These are phyloP conservation scores for Monosporozyma servazzii DNA, from an alignment of 805 yeast genomes.

Conservation along the genomic window DNA sequence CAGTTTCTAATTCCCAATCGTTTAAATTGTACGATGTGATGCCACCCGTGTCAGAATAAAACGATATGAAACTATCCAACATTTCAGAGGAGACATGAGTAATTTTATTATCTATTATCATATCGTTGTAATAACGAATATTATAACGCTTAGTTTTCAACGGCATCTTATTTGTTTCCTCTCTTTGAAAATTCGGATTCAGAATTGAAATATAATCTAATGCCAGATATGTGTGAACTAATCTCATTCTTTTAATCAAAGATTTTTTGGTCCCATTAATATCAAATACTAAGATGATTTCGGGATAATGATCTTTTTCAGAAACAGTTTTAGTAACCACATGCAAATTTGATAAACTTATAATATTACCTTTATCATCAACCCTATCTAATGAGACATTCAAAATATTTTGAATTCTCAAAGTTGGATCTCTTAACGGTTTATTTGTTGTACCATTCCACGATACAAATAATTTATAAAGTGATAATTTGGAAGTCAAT, in stretches of 20 bases:
- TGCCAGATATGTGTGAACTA: slow-evolving; percentile 16
- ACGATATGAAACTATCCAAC: slow-evolving; percentile 21
- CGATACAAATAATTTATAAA: slow-evolving; percentile 24
- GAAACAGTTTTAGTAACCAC: slow-evolving; percentile 22
- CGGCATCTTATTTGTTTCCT: slow-evolving; percentile 2
- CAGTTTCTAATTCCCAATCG: slow-evolving; percentile 24
- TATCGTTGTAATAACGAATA: slow-evolving; percentile 9
- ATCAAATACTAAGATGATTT: slow-evolving; percentile 22
- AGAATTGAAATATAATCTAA: slow-evolving; percentile 14
- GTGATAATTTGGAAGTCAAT: slow-evolving; percentile 17
- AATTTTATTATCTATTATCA: slow-evolving; percentile 14
- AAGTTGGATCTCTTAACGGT: slow-evolving; percentile 26
- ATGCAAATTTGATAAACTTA: slow-evolving; percentile 18
- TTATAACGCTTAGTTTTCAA: slow-evolving; percentile 16
- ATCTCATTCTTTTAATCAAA: slow-evolving; percentile 19
- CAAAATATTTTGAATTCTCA: slow-evolving; percentile 20
- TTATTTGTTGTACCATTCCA: slow-evolving; percentile 25
- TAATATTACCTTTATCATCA: slow-evolving; percentile 17
- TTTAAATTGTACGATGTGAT: slow-evolving; percentile 17
- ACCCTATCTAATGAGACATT: slow-evolving; percentile 17
- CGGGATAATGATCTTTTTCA: slow-evolving; percentile 24
- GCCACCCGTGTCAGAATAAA: slow-evolving; percentile 20
- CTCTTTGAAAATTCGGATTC: slow-evolving; percentile 8
- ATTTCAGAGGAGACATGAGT: slow-evolving; percentile 20
- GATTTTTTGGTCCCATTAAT: slow-evolving; percentile 18